These are phyloP conservation scores for Yamadazyma triangularis DNA, from an alignment of 1,139 yeast species.

Conservation along the genomic window DNA sequence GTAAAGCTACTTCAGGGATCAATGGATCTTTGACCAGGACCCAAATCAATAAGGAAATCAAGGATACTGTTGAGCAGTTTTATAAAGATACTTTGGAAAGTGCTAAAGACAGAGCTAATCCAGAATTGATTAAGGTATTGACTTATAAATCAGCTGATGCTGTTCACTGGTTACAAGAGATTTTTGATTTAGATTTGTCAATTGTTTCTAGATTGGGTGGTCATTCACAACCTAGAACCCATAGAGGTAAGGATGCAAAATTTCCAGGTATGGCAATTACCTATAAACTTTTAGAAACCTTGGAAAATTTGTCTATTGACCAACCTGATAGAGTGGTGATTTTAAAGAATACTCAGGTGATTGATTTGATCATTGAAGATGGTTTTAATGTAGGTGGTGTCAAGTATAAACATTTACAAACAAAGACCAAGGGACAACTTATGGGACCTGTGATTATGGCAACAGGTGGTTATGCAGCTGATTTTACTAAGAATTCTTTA, in stretches of 20 bases:
- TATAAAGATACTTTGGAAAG: constrained; percentile 63
- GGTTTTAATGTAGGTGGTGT: constrained; percentile 41
- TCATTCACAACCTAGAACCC: constrained; percentile 70
- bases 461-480: constrained; percentile 75
- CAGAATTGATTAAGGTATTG: constrained; percentile 46
- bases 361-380: constrained; percentile 42
- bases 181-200: constrained; percentile 57
- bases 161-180: constrained; percentile 67
- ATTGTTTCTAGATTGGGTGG: constrained; percentile 71
- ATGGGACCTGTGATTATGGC: constrained; percentile 65
- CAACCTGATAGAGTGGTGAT: constrained; percentile 52
- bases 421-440: constrained; percentile 28
- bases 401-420: constrained; percentile 37
- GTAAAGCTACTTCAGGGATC: constrained; percentile 80
- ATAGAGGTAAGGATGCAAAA: constrained; percentile 61
- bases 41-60: constrained; percentile 46
- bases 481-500: constrained; percentile 50
- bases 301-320: constrained; percentile 45
- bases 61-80: constrained; percentile 57
- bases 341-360: constrained; percentile 51
- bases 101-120: constrained; percentile 59
- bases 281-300: constrained; percentile 50
- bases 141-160: constrained; percentile 56
- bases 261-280: constrained; percentile 80
- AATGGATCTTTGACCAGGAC: constrained; percentile 69